Conservation (phyloP, 1,284 basidiomycete species). For the Sparassis latifolia region DNA sequence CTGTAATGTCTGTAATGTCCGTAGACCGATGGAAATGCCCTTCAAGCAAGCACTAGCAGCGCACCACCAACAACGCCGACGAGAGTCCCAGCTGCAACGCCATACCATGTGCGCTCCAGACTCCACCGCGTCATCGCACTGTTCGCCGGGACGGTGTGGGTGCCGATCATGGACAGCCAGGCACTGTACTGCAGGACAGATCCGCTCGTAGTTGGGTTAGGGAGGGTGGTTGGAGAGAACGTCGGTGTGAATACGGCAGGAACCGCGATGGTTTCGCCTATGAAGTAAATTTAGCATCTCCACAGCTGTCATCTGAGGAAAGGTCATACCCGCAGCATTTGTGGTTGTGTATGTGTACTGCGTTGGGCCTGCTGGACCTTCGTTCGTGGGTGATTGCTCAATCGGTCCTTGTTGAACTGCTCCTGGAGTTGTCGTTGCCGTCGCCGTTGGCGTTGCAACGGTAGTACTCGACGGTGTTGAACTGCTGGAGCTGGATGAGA, state of each 20-base stretch:
- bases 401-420: conserved; percentile 47
- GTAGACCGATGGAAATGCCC: too few species aligned
- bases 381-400: conserved; percentile 43
- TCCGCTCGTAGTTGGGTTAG: conserved; percentile 36
- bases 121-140: conserved; percentile 7
- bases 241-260: conserved; percentile 53
- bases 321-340: conserved; percentile 40
- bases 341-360: conserved; percentile 47
- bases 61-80: conserved; percentile 8
- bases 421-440: conserved; percentile 19
- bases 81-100: conserved; percentile 1
- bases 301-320: too few species aligned
- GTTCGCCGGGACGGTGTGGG: conserved; percentile 25
- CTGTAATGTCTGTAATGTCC: too few species aligned
- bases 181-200: conserved; percentile 47
- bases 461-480: not conserved
- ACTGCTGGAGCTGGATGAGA: not conserved
- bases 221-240: conserved; percentile 34
- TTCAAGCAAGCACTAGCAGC: conserved; percentile 13
- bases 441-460: conserved; percentile 19
- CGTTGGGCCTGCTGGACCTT: not conserved
- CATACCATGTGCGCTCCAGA: conserved; percentile 9
- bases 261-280: conserved; percentile 32
- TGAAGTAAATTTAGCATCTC: too few species aligned
- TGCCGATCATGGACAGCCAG: conserved; percentile 42